Conservation (phyloP, 306 rosid species). For the Elaeagnus macrophylla region DNA sequence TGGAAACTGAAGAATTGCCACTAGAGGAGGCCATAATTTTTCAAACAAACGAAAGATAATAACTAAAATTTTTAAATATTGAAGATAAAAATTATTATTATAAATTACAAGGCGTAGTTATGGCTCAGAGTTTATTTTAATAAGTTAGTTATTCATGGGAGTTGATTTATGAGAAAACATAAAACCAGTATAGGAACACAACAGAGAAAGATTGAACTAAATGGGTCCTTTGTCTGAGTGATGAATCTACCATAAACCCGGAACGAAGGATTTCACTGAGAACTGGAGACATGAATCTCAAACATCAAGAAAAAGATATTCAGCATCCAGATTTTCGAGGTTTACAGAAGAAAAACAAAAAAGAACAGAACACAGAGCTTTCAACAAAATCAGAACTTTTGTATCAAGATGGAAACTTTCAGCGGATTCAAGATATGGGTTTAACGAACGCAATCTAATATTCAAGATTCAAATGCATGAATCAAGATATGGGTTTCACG, state of each 20-base stretch:
- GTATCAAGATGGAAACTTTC: conserved; percentile 4
- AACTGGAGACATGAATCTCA: conserved; percentile 83
- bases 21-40: conserved; percentile 47
- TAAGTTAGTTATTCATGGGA: background rate
- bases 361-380: background rate
- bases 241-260: conserved; percentile 70
- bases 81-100: too few species aligned
- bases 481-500: too few species aligned
- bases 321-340: conserved; percentile 21
- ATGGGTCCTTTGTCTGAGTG: conserved; percentile 76
- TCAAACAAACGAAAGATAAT: background rate
- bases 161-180: conserved; percentile 58
- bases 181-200: conserved; percentile 88
- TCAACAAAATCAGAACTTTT: conserved; percentile 1
- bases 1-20: conserved; percentile 49
- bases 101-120: too few species aligned
- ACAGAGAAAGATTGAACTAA: conserved; percentile 91
- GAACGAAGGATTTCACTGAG: conserved; percentile 91
- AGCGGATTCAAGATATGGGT: background rate
- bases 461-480: conserved; percentile 2
- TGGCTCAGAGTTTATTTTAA: too few species aligned
- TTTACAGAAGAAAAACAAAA: background rate
- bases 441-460: conserved; percentile 1
- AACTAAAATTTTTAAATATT: too few species aligned
- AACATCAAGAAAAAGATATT: conserved; percentile 36